Base-by-base conservation (phyloP, 192 early-diverging fungal species). In the Rhizoclosmatium globosum region DNA sequence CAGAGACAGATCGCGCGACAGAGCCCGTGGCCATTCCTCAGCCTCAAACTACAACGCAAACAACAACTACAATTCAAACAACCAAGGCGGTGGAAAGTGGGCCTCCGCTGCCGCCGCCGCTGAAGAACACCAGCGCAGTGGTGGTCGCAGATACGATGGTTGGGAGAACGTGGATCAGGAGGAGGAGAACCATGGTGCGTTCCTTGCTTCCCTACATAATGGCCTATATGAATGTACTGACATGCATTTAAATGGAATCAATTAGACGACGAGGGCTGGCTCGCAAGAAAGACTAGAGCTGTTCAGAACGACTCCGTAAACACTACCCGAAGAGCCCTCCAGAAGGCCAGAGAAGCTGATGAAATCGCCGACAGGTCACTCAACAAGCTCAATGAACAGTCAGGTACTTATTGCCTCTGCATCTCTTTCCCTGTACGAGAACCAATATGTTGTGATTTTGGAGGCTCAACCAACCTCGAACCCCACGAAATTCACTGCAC, bases 221-320 rank as follows among this genome's bases (percentile, higher is more conserved):
- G n/a, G n/a, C n/a, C n/a, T n/a, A n/a, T n/a, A n/a, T n/a, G n/a
- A n/a, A n/a, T n/a, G n/a, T n/a, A 65, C 31, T 31, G 31, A 65
- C 64, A 65, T 15, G 11, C 17, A 65, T 38, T 57, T 57, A 31
- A 31, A 31, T 31, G 31, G 31, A 31, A 31, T 31, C 31, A 31
- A 31, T 21, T 21, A 64, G 83, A 89, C 68, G 77, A 85, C 66
- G 67, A 64, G 4, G 85, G 77, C n/a, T 87, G 76, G 75, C 77
- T 89, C 31, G 65, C 83, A 13, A 53, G 78, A 38, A 83, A 83
- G 69, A 89, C 88, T 15, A 74, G 65, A 31, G 69, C 82, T 73
- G 78, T 84, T 13, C 86, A 89, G 79, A 81, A 84, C 62, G 85
- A 89, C 60, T 84, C 82, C 19, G 64, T 83, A 64, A 47, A 82